Base-by-base conservation (phyloP, 176 grass and related monocot species). In the Eragrostis curvula region DNA sequence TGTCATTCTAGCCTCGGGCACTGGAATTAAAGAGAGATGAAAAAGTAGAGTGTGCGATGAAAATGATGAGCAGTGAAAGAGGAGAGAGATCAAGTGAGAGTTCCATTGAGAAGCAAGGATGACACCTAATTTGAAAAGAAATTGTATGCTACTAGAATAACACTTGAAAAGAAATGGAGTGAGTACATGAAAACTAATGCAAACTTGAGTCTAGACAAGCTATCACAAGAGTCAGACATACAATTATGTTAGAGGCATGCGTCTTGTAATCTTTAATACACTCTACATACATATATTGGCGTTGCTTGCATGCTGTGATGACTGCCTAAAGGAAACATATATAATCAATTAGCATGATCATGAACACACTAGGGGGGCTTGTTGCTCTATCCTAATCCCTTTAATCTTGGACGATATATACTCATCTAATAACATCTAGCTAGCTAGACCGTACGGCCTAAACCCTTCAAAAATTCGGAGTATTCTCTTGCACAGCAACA, bases 381-480 rank as follows among this genome's bases (percentile, higher is more conserved):
- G 10, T 24, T 62, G 24, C 23, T 29, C 27, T 28, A 61, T 24
- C n/a, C 2, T 25, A 28, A 27, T 61, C 11, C 0, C 5, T 14
- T 28, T 28, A 62, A 6, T 24, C 9, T 12, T 28, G 24, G 29
- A 62, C 24, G 44, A 42, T 58, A 79, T 44, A 56, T 44, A 56
- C 57, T 80, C 23, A 69, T 53, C 30, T 39, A 70, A 39, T 23
- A 36, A 36, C 32, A 36, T 36, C 32, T 2, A 75, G 75, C 4
- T 63, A 62, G 70, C 76, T 52, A 50, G 43, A 42, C 69, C 75
- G 80, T 88, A 84, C 68, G 2, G 32, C 3, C 32, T 36, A 36
- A 36, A 36, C 32, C 32, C 4, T 21, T 74, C 45, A 78, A 73
- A 88, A 59, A 73, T 18, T 59, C 4, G 32, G 32, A 11, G 49